A percentile compares a stretch with the other conserved stretches of the same genome.
Evolutionary conservation across 768 basidiomycete species (phyloP).

Genomic region (Royoungia palumana): DNA sequence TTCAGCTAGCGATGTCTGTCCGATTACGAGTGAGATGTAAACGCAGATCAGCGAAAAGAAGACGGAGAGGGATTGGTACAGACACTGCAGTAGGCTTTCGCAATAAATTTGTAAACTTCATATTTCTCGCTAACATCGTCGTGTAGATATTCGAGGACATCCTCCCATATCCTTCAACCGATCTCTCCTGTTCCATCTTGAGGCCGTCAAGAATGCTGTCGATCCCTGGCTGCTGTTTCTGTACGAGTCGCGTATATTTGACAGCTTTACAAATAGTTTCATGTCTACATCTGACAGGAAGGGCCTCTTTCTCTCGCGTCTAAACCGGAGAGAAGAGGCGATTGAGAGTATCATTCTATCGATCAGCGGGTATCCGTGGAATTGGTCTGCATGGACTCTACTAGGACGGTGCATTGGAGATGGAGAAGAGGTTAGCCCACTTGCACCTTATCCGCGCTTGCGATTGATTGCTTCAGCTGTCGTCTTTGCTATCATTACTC

Average conservation of each 20-base stretch:
- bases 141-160: constrained; percentile 64
- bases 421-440: constrained; percentile 69
- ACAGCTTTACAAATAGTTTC: background rate
- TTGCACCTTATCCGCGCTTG: background rate
- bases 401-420: constrained; percentile 78
- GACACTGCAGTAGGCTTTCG: constrained; percentile 59
- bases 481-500: constrained; percentile 41
- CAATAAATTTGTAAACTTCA: background rate
- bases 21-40: constrained; percentile 1
- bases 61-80: constrained; percentile 82
- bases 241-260: constrained; percentile 36
- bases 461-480: constrained; percentile 34
- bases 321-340: constrained; percentile 80
- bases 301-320: constrained; percentile 75
- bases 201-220: constrained; percentile 49
- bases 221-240: constrained; percentile 87
- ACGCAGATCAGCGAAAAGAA: constrained; percentile 78
- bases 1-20: constrained; percentile 11
- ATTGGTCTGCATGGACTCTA: constrained; percentile 91
- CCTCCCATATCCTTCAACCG: constrained; percentile 64
- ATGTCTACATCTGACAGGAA: constrained; percentile 49
- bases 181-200: constrained; percentile 55
- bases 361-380: constrained; percentile 79
- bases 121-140: constrained; percentile 1
- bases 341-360: constrained; percentile 78